Percentiles rank a stretch among this genome's conserved stretches.
These are phyloP conservation scores for Chytriomyces confervae DNA, from an alignment of 192 early-diverging fungal species.

Conservation along the genomic window DNA sequence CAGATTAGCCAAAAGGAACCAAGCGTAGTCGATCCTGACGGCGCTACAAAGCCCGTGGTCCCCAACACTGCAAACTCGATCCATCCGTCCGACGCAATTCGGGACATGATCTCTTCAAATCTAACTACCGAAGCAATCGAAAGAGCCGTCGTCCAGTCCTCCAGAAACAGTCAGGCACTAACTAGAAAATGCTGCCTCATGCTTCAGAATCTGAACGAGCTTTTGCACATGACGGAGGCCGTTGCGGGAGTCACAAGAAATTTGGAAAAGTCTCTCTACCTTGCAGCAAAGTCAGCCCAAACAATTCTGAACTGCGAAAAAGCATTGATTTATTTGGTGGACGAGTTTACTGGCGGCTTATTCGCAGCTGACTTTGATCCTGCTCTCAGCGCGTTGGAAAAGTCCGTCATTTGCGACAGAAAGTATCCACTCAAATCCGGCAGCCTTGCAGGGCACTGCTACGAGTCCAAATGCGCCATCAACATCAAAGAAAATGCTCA, in stretches of 20 bases:
- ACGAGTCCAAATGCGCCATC: neutral
- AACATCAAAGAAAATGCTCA: constrained; percentile 9
- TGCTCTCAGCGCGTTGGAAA: constrained; percentile 14
- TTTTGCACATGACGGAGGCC: too few species aligned
- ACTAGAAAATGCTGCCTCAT: neutral
- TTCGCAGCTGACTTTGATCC: constrained; percentile 18
- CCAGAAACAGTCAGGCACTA: too few species aligned
- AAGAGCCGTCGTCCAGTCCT: too few species aligned
- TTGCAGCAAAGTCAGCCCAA: neutral
- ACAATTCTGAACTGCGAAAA: constrained; percentile 18
- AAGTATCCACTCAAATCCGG: neutral
- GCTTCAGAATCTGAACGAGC: neutral
- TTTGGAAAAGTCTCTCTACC: constrained; percentile 7
- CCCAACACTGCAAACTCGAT: too few species aligned
- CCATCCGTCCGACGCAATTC: too few species aligned
- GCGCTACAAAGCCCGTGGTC: too few species aligned
- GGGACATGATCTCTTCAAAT: too few species aligned
- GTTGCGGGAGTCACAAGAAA: too few species aligned
- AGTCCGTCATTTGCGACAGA: constrained; percentile 16
- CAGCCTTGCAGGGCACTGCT: constrained; percentile 8
- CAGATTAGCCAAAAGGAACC: too few species aligned
- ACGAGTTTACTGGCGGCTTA: neutral
- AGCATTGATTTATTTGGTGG: constrained; percentile 12
- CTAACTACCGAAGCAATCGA: too few species aligned
- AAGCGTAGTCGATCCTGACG: too few species aligned